phyloP scores from a whole-genome alignment of 2,329 filamentous ascomycete species.

The Fusarium bactridioides region DNA sequence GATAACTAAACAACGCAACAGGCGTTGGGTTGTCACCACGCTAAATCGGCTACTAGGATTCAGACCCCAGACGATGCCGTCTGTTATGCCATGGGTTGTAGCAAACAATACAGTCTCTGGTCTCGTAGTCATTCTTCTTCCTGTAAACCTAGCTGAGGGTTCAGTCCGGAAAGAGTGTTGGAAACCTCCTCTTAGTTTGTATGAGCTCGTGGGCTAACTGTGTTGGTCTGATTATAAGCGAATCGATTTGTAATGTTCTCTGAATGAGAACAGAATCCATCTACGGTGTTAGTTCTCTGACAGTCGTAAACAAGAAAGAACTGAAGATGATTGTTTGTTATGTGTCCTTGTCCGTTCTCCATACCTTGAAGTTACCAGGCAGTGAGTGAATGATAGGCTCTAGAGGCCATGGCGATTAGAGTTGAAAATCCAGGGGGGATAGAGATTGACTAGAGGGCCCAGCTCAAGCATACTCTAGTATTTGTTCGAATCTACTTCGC shows the following conservation, averaged over 20 bases:
- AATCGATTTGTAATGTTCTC: background rate
- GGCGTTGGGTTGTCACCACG: conserved; percentile 33
- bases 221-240: background rate
- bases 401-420: background rate
- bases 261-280: background rate
- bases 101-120: background rate
- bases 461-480: background rate
- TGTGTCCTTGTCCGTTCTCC: background rate
- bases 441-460: background rate
- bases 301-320: background rate
- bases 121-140: background rate
- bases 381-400: background rate
- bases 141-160: background rate
- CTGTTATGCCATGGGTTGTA: conserved; percentile 11
- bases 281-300: background rate
- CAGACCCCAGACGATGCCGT: conserved; percentile 12
- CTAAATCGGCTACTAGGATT: conserved; percentile 33
- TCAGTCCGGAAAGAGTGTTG: background rate
- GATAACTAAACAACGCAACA: conserved; percentile 39
- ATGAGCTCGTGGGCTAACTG: background rate
- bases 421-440: background rate
- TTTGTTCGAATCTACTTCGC: background rate
- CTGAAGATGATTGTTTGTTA: background rate
- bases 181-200: background rate
- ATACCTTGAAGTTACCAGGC: background rate